Conservation (phyloP, 2,329 filamentous ascomycete species). For the Alternaria conjuncta region DNA sequence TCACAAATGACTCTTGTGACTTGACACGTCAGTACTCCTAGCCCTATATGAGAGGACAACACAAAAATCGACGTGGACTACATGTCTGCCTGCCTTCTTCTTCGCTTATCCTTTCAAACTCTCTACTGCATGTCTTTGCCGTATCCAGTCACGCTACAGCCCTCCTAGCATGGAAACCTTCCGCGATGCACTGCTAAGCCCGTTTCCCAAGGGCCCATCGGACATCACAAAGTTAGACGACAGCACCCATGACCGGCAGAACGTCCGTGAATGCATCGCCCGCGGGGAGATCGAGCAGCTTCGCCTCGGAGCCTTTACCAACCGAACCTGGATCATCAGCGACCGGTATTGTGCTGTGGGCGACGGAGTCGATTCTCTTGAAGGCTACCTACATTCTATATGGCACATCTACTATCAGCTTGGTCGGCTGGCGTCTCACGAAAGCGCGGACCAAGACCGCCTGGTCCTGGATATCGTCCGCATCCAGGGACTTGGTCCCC, state of each 20-base stretch:
- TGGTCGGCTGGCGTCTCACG: background rate
- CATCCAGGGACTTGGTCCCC: constrained; percentile 12
- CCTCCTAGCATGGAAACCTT: background rate
- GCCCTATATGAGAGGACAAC: background rate
- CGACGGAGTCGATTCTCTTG: background rate
- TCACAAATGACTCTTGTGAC: background rate
- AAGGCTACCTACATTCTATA: constrained; percentile 9
- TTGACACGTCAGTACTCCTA: background rate
- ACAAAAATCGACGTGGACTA: background rate
- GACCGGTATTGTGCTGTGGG: background rate
- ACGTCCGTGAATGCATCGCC: background rate
- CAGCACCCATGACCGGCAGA: background rate
- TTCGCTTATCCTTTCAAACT: background rate
- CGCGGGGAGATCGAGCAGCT: background rate
- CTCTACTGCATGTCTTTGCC: background rate
- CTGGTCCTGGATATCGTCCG: constrained; percentile 14
- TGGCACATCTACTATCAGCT: constrained; percentile 16
- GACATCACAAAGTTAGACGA: constrained; percentile 4
- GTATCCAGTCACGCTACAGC: background rate
- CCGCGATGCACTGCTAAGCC: constrained; percentile 4
- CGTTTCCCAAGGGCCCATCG: constrained; percentile 2
- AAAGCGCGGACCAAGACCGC: constrained; percentile 9
- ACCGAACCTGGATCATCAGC: background rate
- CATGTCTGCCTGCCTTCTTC: background rate
- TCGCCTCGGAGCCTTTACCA: background rate